Percentiles rank a stretch among this genome's conserved stretches.
These are phyloP conservation scores for Arctium lappa DNA, from an alignment of 129 eudicot genomes.

Conservation along the genomic window DNA sequence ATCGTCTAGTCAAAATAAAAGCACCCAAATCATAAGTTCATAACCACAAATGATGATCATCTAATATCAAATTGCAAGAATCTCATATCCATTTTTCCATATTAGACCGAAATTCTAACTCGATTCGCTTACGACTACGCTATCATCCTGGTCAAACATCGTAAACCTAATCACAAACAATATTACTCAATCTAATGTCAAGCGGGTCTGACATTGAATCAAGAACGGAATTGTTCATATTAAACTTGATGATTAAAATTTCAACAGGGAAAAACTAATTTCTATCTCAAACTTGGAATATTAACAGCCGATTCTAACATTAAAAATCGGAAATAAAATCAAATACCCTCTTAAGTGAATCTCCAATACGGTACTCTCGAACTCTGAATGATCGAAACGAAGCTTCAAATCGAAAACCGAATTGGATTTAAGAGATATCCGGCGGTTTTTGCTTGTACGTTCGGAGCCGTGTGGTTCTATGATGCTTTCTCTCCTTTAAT, in stretches of 20 bases:
- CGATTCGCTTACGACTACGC: constrained; percentile 9
- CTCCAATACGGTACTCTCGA: not conserved
- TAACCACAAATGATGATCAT: not conserved
- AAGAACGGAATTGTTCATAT: not conserved
- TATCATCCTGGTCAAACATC: not conserved
- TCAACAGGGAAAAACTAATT: not conserved
- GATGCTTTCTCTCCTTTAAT: constrained; percentile 25
- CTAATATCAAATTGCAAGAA: constrained; percentile 1
- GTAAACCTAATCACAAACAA: not conserved
- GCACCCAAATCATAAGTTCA: not conserved
- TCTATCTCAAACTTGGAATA: constrained; percentile 13
- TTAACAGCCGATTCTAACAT: constrained; percentile 14
- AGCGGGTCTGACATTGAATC: constrained; percentile 5
- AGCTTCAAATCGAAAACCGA: constrained; percentile 15
- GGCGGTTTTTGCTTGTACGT: constrained; percentile 21
- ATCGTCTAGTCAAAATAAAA: not conserved
- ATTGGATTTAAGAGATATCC: constrained; percentile 19
- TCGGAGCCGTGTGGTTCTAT: constrained; percentile 34
- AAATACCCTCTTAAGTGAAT: constrained; percentile 20
- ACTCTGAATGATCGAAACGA: not conserved
- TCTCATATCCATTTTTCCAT: not conserved
- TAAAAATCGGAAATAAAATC: constrained; percentile 7
- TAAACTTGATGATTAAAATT: not conserved
- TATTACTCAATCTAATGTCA: constrained; percentile 1
- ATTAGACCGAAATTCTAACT: not conserved